Evolutionary conservation across 208 protist species (phyloP).

Genomic region (Crithidia mellificae): DNA sequence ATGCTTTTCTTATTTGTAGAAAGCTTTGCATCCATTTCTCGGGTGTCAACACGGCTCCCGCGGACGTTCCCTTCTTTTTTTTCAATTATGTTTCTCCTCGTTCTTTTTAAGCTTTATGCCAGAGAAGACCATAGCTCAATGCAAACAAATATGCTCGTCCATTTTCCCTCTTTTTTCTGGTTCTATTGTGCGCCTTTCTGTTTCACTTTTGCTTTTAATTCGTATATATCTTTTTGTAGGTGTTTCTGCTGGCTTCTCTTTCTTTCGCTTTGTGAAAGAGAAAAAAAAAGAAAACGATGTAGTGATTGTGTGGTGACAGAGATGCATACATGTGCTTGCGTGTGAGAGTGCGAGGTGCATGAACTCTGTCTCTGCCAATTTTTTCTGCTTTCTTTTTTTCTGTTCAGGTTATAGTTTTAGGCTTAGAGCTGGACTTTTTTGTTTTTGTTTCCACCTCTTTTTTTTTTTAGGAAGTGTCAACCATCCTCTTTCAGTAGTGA

Average conservation of each 20-base stretch:
- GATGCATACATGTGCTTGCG: constrained; percentile 9
- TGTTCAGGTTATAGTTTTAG: not conserved
- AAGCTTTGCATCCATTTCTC: not conserved
- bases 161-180: not conserved
- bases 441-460: not conserved
- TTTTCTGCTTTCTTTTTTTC: not conserved
- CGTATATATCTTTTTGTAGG: no score
- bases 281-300: not conserved
- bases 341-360: constrained; percentile 11
- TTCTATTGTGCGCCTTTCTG: no score
- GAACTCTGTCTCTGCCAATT: not conserved
- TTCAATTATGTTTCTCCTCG: not conserved
- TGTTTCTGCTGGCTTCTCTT: no score
- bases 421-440: not conserved
- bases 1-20: no score
- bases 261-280: no score
- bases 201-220: no score
- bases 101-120: not conserved
- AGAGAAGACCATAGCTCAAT: not conserved
- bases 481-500: no score
- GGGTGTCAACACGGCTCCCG: not conserved
- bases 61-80: not conserved
- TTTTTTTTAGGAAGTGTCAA: not conserved
- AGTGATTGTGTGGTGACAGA: not conserved
- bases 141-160: not conserved